Percentiles rank a stretch among this genome's conserved stretches.
Evolutionary conservation across 2,329 filamentous ascomycete genomes (phyloP).

Genomic region (Arthrobotrys entomopaga): DNA sequence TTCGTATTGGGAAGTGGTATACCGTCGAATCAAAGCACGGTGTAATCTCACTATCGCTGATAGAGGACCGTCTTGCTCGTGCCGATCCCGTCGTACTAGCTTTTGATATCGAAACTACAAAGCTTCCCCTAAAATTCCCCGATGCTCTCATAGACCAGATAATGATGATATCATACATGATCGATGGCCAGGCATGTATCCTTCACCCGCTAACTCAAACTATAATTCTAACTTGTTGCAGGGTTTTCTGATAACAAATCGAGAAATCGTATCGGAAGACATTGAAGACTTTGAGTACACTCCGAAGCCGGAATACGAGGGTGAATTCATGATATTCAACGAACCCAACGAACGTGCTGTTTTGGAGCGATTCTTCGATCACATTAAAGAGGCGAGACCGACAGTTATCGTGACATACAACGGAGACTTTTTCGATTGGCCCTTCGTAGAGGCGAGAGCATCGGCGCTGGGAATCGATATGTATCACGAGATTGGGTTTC

Average conservation of each 20-base stretch:
- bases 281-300: constrained; percentile 99
- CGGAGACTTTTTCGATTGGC: constrained; percentile 99
- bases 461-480: constrained; percentile 96
- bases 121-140: constrained; percentile 94
- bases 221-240: constrained; percentile 29
- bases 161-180: constrained; percentile 99
- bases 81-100: constrained; percentile 98
- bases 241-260: constrained; percentile 96
- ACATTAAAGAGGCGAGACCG: constrained; percentile 92
- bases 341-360: constrained; percentile 90
- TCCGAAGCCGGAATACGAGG: constrained; percentile 93
- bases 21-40: constrained; percentile 94
- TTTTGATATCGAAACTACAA: constrained; percentile 99
- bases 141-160: constrained; percentile 94
- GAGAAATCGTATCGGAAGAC: constrained; percentile 96
- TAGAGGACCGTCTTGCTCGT: constrained; percentile 86
- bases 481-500: constrained; percentile 98
- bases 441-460: constrained; percentile 92
- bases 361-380: constrained; percentile 90
- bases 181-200: constrained; percentile 77
- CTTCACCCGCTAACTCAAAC: not conserved
- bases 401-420: constrained; percentile 99
- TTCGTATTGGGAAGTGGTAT: constrained; percentile 97
- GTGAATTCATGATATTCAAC: constrained; percentile 97
- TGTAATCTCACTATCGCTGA: constrained; percentile 79